phyloP scores from a whole-genome alignment of 257 asterid genomes.

The Datura wrightii region DNA sequence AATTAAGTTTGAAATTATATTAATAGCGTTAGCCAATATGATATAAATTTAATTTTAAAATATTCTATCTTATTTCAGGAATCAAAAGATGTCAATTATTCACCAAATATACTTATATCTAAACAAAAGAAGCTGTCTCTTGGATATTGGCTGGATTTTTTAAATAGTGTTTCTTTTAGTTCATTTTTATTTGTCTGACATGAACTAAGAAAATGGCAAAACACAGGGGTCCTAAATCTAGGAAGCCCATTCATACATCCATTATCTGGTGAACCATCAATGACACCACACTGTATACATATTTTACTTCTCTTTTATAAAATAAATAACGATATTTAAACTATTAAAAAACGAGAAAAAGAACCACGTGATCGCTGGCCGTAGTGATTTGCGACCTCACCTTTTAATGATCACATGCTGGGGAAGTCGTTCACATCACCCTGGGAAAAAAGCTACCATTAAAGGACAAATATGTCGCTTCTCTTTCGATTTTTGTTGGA shows the following conservation, averaged over 20 bases:
- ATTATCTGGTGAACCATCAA: neutral
- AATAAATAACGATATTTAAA: no score
- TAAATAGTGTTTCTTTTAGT: neutral
- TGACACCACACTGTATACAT: neutral
- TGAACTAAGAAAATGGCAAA: neutral
- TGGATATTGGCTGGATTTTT: neutral
- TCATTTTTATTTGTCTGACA: neutral
- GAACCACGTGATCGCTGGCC: no score
- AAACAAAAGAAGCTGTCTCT: neutral
- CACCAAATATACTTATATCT: no score
- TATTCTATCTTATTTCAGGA: no score
- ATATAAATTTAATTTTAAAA: no score
- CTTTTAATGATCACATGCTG: no score
- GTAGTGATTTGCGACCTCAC: no score
- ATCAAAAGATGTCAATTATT: neutral
- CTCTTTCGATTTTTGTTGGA: neutral
- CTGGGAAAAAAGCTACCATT: neutral
- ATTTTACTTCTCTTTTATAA: no score
- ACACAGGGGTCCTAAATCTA: neutral
- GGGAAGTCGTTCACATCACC: no score
- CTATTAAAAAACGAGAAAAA: no score
- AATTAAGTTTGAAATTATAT: no score
- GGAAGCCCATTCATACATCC: neutral
- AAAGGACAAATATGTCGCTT: constrained; percentile 25
- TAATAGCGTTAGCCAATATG: no score